phyloP scores from a whole-genome alignment of 768 basidiomycete species.

The Phallus indusiatus region DNA sequence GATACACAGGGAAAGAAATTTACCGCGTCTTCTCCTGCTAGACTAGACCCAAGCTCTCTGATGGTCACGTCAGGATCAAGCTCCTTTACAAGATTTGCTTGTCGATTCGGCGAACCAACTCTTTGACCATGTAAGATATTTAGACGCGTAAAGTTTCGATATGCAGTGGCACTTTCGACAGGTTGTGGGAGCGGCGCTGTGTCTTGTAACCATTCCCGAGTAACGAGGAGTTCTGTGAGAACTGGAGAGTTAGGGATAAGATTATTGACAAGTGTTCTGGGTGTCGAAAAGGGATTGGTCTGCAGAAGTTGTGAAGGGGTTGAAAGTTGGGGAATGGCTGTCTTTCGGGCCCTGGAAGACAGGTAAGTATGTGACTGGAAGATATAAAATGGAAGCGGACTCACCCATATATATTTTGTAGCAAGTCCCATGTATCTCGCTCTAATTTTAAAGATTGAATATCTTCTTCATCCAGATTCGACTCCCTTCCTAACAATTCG shows the following conservation, averaged over 20 bases:
- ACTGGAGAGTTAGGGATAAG: slow-evolving; percentile 59
- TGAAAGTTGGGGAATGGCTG: slow-evolving; percentile 36
- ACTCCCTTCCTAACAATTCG: background rate
- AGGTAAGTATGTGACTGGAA: background rate
- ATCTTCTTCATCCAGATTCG: slow-evolving; percentile 29
- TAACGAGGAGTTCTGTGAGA: slow-evolving; percentile 66
- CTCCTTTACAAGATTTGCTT: slow-evolving; percentile 45
- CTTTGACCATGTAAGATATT: slow-evolving; percentile 55
- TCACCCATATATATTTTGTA: slow-evolving; percentile 57
- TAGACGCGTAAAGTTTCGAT: slow-evolving; percentile 78
- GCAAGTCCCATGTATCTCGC: slow-evolving; percentile 70
- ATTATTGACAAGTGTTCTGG: slow-evolving; percentile 62
- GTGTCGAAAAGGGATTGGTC: slow-evolving; percentile 76
- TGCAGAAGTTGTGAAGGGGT: slow-evolving; percentile 47
- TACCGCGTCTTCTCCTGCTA: slow-evolving; percentile 76
- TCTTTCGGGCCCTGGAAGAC: slow-evolving; percentile 54
- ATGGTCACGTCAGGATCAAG: slow-evolving; percentile 79
- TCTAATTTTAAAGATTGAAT: slow-evolving; percentile 61
- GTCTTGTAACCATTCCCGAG: slow-evolving; percentile 85
- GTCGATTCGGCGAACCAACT: slow-evolving; percentile 33
- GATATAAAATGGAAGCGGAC: slow-evolving; percentile 37
- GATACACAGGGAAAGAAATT: slow-evolving; percentile 17
- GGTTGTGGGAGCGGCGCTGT: slow-evolving; percentile 50
- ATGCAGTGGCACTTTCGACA: slow-evolving; percentile 71
- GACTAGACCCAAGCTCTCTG: slow-evolving; percentile 42